Evolutionary conservation across 352 stramenopile species (phyloP).

Genomic region (Pythium guiyangense): DNA sequence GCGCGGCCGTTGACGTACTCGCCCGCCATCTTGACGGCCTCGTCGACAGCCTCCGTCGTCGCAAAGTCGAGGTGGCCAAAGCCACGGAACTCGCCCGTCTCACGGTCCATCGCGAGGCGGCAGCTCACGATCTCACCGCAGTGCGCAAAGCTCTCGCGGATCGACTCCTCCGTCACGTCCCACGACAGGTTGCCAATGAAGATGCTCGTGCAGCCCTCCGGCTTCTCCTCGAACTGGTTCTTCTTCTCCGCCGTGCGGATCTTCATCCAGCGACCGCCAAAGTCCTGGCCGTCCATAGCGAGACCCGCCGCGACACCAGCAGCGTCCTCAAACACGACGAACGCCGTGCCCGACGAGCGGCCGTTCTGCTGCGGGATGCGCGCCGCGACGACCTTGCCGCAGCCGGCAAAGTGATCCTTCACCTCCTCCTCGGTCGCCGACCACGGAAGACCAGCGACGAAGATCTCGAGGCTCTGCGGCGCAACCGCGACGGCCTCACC

Average conservation of each 20-base stretch:
- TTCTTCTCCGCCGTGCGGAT: slow-evolving; percentile 88
- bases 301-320: slow-evolving; percentile 81
- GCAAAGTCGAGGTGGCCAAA: slow-evolving; percentile 98
- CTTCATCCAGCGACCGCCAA: slow-evolving; percentile 94
- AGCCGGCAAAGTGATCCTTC: slow-evolving; percentile 91
- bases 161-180: slow-evolving; percentile 94
- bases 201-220: slow-evolving; percentile 93
- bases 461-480: slow-evolving; percentile 63
- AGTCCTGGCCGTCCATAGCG: slow-evolving; percentile 92
- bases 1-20: slow-evolving; percentile 89
- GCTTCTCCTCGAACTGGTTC: slow-evolving; percentile 88
- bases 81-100: slow-evolving; percentile 97
- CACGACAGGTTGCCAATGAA: slow-evolving; percentile 98
- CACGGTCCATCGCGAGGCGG: slow-evolving; percentile 94
- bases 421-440: slow-evolving; percentile 93
- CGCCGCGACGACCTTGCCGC: slow-evolving; percentile 82
- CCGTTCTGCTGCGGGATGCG: slow-evolving; percentile 90
- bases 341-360: slow-evolving; percentile 92
- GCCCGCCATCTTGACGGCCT: slow-evolving; percentile 90
- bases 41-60: slow-evolving; percentile 92
- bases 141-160: slow-evolving; percentile 91
- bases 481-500: slow-evolving; percentile 49
- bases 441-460: slow-evolving; percentile 95
- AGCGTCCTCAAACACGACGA: slow-evolving; percentile 87
- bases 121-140: slow-evolving; percentile 95